A percentile compares a stretch with the other conserved stretches of the same genome.
Conservation (phyloP, 352 stramenopile species). For the Globisporangium carolinianum region DNA sequence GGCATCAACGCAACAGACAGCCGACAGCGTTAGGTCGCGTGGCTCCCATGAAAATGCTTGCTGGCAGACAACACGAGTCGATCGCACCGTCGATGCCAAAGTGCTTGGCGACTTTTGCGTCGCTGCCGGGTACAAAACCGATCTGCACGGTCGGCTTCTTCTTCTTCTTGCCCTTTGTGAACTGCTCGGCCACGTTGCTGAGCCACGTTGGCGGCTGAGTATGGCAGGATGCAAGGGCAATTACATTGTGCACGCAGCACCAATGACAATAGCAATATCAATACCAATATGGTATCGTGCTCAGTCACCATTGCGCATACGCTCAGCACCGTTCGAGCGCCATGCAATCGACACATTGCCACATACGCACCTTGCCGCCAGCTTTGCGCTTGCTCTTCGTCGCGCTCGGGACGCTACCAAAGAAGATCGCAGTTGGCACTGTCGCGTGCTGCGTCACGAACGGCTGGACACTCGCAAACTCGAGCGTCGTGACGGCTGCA, state of each 20-base stretch:
- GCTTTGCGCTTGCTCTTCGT: conserved; percentile 43
- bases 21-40: too few relatives aligned
- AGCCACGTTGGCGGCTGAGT: conserved; percentile 48
- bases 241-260: background rate
- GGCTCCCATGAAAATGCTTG: too few relatives aligned
- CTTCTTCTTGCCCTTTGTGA: conserved; percentile 51
- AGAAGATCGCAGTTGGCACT: conserved; percentile 59
- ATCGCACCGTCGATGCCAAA: conserved; percentile 37
- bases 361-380: conserved; percentile 15
- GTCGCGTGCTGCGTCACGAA: conserved; percentile 47
- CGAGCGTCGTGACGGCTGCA: conserved; percentile 33
- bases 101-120: conserved; percentile 63
- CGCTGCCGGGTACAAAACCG: conserved; percentile 49
- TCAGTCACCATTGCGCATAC: too few relatives aligned
- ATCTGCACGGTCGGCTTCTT: conserved; percentile 46
- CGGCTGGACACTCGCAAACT: conserved; percentile 41
- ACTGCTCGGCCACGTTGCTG: conserved; percentile 43
- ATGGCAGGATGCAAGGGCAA: background rate
- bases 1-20: too few relatives aligned
- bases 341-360: background rate
- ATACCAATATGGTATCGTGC: too few relatives aligned
- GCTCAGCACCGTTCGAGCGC: too few relatives aligned
- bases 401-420: conserved; percentile 34
- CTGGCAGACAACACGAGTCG: too few relatives aligned
- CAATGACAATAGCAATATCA: too few relatives aligned